phyloP scores from a whole-genome alignment of 305 asterid species.

The Fraxinus baroniana region DNA sequence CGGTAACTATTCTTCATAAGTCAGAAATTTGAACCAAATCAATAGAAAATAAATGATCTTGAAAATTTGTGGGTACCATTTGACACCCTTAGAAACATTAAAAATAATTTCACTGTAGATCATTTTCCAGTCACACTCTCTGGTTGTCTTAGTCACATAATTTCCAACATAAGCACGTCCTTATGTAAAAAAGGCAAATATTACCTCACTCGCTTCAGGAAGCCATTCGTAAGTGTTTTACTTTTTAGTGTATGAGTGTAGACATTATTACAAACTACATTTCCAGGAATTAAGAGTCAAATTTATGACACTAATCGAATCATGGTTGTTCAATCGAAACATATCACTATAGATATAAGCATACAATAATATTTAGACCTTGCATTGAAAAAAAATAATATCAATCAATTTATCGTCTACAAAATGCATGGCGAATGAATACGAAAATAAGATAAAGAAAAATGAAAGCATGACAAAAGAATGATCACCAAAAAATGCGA shows the following conservation, averaged over 20 bases:
- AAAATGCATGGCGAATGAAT: constrained; percentile 4
- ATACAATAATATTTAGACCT: neutral
- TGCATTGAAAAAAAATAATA: neutral
- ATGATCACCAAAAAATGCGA: constrained; percentile 5
- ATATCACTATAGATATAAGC: neutral
- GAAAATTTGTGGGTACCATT: constrained; percentile 8
- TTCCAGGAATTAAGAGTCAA: neutral
- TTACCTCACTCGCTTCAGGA: neutral
- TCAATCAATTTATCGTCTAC: neutral
- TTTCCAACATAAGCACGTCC: neutral
- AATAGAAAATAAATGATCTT: neutral
- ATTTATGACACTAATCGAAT: neutral
- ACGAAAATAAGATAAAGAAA: neutral
- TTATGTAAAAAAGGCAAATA: neutral
- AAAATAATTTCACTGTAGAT: constrained; percentile 2
- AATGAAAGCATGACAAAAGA: constrained; percentile 11
- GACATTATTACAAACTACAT: neutral
- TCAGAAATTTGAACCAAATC: neutral
- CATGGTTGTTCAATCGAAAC: neutral
- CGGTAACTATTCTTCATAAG: neutral
- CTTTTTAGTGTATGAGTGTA: neutral
- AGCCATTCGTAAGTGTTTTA: neutral
- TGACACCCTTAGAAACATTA: neutral
- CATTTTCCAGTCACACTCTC: constrained; percentile 1
- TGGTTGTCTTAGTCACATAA: neutral